Conservation (phyloP, 768 basidiomycete genomes). For the Russula foetens region DNA sequence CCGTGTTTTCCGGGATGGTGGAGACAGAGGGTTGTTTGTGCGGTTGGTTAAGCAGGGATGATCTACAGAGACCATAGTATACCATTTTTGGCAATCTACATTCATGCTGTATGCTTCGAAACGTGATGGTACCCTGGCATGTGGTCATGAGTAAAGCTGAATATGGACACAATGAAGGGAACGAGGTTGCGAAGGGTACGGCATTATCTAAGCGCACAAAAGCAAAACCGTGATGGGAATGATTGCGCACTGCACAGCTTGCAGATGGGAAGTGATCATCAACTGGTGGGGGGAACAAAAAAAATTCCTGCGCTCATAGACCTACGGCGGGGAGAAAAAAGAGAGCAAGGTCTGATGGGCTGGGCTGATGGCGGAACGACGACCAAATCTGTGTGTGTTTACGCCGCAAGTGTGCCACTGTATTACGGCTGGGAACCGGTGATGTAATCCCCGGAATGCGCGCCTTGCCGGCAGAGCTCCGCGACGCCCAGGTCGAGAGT, state of each 20-base stretch:
- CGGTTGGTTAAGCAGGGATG: constrained; percentile 7
- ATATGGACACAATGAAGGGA: constrained; percentile 19
- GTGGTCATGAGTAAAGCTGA: constrained; percentile 18
- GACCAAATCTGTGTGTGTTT: no score
- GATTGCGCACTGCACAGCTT: constrained; percentile 11
- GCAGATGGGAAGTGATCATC: not conserved
- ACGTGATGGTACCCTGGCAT: constrained; percentile 18
- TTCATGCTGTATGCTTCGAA: constrained; percentile 14
- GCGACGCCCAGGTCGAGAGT: constrained; percentile 17
- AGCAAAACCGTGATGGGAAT: constrained; percentile 10
- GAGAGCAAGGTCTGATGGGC: not conserved
- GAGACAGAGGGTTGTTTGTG: constrained; percentile 4
- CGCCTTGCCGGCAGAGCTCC: constrained; percentile 15
- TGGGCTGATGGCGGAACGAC: not conserved
- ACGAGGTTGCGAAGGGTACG: constrained; percentile 19
- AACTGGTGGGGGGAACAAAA: not conserved
- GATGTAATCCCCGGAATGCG: constrained; percentile 19
- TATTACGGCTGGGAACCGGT: constrained; percentile 10
- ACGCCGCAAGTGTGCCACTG: no score
- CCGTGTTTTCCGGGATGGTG: constrained; percentile 9
- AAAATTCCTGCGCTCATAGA: not conserved
- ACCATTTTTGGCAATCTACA: constrained; percentile 14
- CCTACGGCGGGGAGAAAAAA: not conserved
- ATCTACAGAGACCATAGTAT: constrained; percentile 13
- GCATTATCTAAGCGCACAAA: constrained; percentile 21